Evolutionary conservation across 2,329 filamentous ascomycete genomes (phyloP), one percentile per base, ranked within the genome.

Genomic region (Aspergillus oerlinghausenensis): DNA sequence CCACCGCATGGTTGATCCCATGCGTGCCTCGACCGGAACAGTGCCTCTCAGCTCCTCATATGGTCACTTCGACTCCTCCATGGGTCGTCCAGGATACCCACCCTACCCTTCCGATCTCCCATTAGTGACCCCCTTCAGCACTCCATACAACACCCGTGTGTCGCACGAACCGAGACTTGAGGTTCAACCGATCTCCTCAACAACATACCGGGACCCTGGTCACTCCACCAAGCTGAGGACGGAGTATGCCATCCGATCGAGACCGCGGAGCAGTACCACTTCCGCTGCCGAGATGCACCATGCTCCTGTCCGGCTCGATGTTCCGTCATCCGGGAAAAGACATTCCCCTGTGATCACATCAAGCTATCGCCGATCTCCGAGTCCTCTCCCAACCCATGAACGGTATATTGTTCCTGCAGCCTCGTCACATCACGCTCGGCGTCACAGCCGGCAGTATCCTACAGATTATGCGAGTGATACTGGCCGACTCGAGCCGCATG

Each of bases 21-120:
- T 72, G 66, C 71, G 74, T 43, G 69, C 73, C 29, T 77, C 75
- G 19, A 77, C 74, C 6, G 74, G 74, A 40, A 75, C 69, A 49
- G 68, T 77, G 45, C 64, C 70, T 50, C 63, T 70, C 42, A 66
- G 60, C 50, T 68, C 73, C 10, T 67, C 70, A 47, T 65, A 68
- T 54, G 72, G 77, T 51, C 63, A 67, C 4, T 73, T 74, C 53
- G 65, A 70, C 29, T 61, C 64, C 6, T 62, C 67, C 7, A 58
- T 67, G 47, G 60, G 64, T 47, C 67, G 66, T 45, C 66, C 69
- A 43, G 61, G 64, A 47, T 70, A 71, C 52, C 60, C 70, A 19
- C 64, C 67, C 26, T 71, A 74, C 53, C 63, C 70, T 10, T 70
- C 71, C 5, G 70, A 71, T 53, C 63, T 60, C 26, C 67, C 63